Conservation (phyloP, 169 alveolate genomes). For the Cryptosporidium parvum region DNA sequence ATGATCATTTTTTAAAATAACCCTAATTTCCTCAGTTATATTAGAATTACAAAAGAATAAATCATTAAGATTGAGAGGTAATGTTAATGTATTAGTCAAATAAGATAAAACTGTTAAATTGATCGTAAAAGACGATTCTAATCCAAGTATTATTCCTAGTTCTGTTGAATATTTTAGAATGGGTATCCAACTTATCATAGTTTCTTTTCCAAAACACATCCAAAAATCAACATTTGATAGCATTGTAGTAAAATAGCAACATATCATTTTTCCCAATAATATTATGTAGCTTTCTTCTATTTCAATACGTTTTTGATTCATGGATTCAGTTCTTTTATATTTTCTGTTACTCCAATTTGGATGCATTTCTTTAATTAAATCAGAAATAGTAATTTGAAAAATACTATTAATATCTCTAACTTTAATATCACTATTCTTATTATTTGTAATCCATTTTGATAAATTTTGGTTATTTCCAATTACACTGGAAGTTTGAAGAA, state of each 20-base stretch:
- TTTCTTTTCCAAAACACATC: slow-evolving; percentile 29
- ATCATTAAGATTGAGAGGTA: slow-evolving; percentile 19
- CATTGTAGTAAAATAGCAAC: slow-evolving; percentile 43
- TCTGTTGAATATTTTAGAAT: slow-evolving; percentile 23
- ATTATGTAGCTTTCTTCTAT: background rate
- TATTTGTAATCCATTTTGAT: slow-evolving; percentile 43
- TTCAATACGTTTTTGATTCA: background rate
- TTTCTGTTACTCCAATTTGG: background rate
- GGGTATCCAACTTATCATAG: slow-evolving; percentile 15
- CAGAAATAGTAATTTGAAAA: slow-evolving; percentile 30
- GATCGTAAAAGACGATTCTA: slow-evolving; percentile 19
- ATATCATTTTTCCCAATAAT: slow-evolving; percentile 2
- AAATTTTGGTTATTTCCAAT: slow-evolving; percentile 1
- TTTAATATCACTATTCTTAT: background rate
- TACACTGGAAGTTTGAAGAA: slow-evolving; percentile 14
- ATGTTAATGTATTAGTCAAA: slow-evolving; percentile 7
- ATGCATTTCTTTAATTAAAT: slow-evolving; percentile 5
- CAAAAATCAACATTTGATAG: slow-evolving; percentile 50
- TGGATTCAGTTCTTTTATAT: background rate
- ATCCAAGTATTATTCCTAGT: slow-evolving; percentile 13
- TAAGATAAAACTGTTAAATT: slow-evolving; percentile 39
- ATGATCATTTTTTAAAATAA: background rate
- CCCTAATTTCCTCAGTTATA: background rate
- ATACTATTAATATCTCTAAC: slow-evolving; percentile 24
- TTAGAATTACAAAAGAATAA: slow-evolving; percentile 22